Evolutionary conservation across 1,139 yeast species (phyloP), one percentile per base, ranked within the genome.

Genomic region (Candida sojae): DNA sequence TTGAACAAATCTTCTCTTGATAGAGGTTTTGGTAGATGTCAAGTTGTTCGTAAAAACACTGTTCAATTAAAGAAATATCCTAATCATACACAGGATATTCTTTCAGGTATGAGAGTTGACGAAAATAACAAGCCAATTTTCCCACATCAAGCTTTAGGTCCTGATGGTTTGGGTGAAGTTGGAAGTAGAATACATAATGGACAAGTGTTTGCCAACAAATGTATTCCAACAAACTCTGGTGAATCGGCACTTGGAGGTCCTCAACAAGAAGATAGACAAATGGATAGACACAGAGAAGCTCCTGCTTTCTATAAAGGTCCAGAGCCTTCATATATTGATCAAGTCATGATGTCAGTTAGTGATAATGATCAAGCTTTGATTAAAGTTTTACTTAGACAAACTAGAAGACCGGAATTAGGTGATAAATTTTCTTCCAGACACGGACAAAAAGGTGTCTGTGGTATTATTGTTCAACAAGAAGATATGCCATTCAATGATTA

Each of bases 391-490:
- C 72, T 93, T 51, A 82, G 99, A 64, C 99, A 95, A 67, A 91
- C 97, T 2, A 85, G 99, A 75, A 82, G 99, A 65, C 99, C 99
- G 0, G 99, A 93, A 69, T 75, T 93, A 49, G 99, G 99, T 52
- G 99, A 93, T 66, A 93, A 93, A 68, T 93, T 95, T 61, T 91
- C 97, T 3, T 90, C 97, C 1, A 85, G 98, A 67, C 97, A 91
- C 68, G 99, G 99, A 32, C 99, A 93, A 68, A 93, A 93, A 74
- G 99, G 99, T 80, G 98, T 93, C 32, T 92, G 98, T 76, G 98
- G 98, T 68, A 89, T 92, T 57, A 93, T 92, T 67, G 97, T 92
- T 11, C 92, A 89, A 61, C 97, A 92, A 63, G 97, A 91, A 64
- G 99, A 93, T 64, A 79, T 93, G 79, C 99, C 99, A 31, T 93